Percentiles rank a stretch among this genome's conserved stretches.
phyloP scores from a whole-genome alignment of 2,329 filamentous ascomycete species.

The Fusarium metavorans region DNA sequence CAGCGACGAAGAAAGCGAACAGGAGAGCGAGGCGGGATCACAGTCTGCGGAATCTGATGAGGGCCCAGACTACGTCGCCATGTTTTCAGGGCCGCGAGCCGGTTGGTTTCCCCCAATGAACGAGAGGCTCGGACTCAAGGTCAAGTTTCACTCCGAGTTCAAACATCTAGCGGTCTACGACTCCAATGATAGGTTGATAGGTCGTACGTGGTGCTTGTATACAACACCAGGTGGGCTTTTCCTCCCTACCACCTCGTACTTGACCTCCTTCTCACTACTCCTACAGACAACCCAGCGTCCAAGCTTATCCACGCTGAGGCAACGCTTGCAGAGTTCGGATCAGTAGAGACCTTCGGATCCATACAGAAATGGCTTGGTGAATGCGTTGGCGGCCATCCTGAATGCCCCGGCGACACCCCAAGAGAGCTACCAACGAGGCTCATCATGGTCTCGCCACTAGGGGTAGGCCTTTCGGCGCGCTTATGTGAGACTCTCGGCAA shows the following conservation, averaged over 20 bases:
- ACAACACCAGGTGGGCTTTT: neutral
- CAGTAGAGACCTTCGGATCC: neutral
- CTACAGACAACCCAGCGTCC: neutral
- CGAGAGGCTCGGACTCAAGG: neutral
- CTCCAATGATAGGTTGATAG: neutral
- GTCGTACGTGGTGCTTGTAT: neutral
- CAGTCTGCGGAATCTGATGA: neutral
- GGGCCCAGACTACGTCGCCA: neutral
- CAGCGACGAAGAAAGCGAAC: neutral
- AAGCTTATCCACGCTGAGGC: neutral
- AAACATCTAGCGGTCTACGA: neutral
- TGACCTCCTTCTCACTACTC: neutral
- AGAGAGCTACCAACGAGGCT: neutral
- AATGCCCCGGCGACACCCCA: neutral
- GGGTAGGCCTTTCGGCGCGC: neutral
- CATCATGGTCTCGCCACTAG: neutral
- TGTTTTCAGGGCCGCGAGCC: neutral
- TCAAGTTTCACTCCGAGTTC: neutral
- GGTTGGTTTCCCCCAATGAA: neutral
- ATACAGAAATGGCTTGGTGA: neutral
- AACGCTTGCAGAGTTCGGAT: neutral
- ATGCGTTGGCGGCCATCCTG: neutral
- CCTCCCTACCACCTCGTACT: neutral
- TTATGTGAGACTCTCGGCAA: neutral
- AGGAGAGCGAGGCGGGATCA: neutral